Evolutionary conservation across 2,329 filamentous ascomycete species (phyloP).

Genomic region (Xylaria sp.): DNA sequence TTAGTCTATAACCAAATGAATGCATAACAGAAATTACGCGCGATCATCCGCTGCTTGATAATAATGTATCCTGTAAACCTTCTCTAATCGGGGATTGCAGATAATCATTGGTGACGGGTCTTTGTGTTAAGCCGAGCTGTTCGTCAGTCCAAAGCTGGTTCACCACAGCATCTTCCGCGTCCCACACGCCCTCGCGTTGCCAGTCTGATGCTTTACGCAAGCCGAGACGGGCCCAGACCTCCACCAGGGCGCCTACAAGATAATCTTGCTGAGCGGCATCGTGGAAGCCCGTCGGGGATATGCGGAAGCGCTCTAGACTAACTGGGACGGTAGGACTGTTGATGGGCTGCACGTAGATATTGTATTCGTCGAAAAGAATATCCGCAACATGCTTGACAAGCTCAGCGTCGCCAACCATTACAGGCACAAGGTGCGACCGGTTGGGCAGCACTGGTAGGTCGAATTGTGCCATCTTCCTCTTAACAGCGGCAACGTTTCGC

Average conservation of each 20-base stretch:
- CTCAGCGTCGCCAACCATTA: slow-evolving; percentile 93
- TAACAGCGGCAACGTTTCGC: slow-evolving; percentile 92
- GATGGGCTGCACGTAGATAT: slow-evolving; percentile 97
- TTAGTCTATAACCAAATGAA: background rate
- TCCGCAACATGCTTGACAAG: slow-evolving; percentile 91
- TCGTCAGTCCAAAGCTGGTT: slow-evolving; percentile 79
- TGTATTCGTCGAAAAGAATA: slow-evolving; percentile 86
- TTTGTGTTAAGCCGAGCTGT: slow-evolving; percentile 55
- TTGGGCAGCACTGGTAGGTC: slow-evolving; percentile 98
- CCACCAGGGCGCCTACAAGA: slow-evolving; percentile 82
- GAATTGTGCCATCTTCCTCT: slow-evolving; percentile 77
- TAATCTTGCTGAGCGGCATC: slow-evolving; percentile 84
- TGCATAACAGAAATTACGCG: background rate
- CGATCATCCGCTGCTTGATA: background rate
- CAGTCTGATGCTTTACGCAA: slow-evolving; percentile 82
- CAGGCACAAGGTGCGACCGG: slow-evolving; percentile 92
- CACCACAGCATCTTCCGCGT: slow-evolving; percentile 86
- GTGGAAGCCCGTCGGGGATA: slow-evolving; percentile 95
- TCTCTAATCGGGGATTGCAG: background rate
- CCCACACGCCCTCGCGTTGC: slow-evolving; percentile 94
- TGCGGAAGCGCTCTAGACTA: slow-evolving; percentile 92
- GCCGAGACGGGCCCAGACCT: slow-evolving; percentile 85
- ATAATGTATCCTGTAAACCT: background rate
- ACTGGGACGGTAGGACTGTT: slow-evolving; percentile 98
- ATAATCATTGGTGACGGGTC: background rate